Evolutionary conservation across 1,284 basidiomycete genomes (phyloP).

Genomic region (Irpex lacteus): DNA sequence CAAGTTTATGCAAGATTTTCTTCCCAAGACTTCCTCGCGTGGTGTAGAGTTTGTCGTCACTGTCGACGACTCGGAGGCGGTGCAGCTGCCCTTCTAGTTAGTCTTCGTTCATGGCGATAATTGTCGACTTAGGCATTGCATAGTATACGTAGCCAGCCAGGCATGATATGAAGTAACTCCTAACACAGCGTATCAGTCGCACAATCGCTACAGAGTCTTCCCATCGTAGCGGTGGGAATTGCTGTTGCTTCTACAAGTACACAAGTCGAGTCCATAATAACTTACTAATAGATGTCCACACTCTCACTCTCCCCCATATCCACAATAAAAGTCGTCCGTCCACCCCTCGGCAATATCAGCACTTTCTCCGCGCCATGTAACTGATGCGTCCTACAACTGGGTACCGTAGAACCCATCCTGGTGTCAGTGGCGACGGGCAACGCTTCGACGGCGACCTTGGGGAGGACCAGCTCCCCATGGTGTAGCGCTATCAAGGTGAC

Average conservation of each 20-base stretch:
- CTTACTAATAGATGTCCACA: slow-evolving; percentile 3
- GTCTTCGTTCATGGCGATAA: too few species aligned
- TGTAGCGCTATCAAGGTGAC: slow-evolving; percentile 77
- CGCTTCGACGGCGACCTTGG: slow-evolving; percentile 63
- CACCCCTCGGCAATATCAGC: slow-evolving; percentile 72
- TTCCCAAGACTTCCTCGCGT: too few species aligned
- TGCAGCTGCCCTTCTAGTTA: too few species aligned
- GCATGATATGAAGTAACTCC: too few species aligned
- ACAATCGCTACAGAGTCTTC: too few species aligned
- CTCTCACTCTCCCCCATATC: slow-evolving; percentile 48
- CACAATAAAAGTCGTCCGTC: slow-evolving; percentile 75
- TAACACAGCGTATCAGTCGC: too few species aligned
- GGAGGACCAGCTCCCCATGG: slow-evolving; percentile 71
- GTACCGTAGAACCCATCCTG: slow-evolving; percentile 58
- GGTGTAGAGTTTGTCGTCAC: too few species aligned
- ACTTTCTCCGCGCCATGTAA: slow-evolving; percentile 73
- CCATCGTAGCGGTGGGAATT: too few species aligned
- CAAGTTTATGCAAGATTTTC: too few species aligned
- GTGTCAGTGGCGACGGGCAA: slow-evolving; percentile 48
- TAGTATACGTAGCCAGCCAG: too few species aligned
- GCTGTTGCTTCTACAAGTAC: neutral
- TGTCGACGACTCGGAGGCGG: too few species aligned
- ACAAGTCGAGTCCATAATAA: neutral
- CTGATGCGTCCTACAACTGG: slow-evolving; percentile 72
- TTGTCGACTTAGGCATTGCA: too few species aligned